Evolutionary conservation across 441 rosid genomes (phyloP), one percentile per base, ranked within the genome.

Genomic region (Erodium moschatum): DNA sequence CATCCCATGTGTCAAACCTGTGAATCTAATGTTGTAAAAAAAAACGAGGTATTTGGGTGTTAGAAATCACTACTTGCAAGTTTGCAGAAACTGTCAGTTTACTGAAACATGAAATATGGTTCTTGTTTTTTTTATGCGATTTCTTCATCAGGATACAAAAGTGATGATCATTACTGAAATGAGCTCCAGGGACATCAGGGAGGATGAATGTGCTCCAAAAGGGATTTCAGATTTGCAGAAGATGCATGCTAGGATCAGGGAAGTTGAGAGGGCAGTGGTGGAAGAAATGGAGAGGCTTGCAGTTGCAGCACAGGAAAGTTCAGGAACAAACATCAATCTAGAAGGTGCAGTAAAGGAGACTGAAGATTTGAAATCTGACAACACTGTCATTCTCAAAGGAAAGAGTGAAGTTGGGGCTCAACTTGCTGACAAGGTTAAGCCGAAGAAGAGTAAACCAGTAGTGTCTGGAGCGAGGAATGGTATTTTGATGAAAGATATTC

Each of bases 401-500:
- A 77, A 70, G 70, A 68, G 66, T 19, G 84, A 76, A 46, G 74
- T 71, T 71, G 76, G 69, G 31, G 79, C 79, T 67, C 79, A 77
- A 11, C 61, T 69, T 65, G 11, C 81, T 66, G 81, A 65, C 66
- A 76, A 76, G 52, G 73, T 75, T 20, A 79, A 77, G 79, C 64
- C 75, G 60, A 76, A 64, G 52, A 76, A 73, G 71, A 80, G 78
- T 64, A 82, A 66, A 65, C 77, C 80, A 27, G 76, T 68, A 63
- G 46, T 64, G 71, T 62, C 83, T 35, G 89, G 77, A 72, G 58
- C 29, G 71, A 83, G 72, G 74, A 77, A 74, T 60, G 84, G 83
- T 67, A 74, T 73, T 61, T 74, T 77, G 78, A 80, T 87, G 92
- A 94, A 91, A 83, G 99, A 94, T 75, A 94, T 94, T 71, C 94